Evolutionary conservation across 2,329 filamentous ascomycete species (phyloP).

Genomic region (Neonectria coccinea): DNA sequence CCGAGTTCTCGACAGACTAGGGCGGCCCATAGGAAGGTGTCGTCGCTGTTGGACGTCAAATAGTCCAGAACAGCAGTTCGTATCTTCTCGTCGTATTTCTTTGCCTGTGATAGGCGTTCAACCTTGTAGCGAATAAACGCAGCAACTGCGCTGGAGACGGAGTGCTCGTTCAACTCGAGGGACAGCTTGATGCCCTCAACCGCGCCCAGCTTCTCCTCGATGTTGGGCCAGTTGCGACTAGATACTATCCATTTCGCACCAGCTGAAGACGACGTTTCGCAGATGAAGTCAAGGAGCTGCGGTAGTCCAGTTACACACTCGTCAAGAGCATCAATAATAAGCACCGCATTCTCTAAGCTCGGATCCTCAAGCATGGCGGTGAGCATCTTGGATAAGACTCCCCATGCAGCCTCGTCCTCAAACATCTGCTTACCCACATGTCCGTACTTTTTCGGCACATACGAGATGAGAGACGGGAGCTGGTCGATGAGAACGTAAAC

Average conservation of each 20-base stretch:
- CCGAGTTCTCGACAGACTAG: slow-evolving; percentile 37
- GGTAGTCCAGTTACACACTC: slow-evolving; percentile 5
- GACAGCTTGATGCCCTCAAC: slow-evolving; percentile 44
- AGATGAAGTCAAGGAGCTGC: background rate
- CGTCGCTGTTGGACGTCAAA: slow-evolving; percentile 49
- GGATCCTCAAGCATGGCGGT: slow-evolving; percentile 1
- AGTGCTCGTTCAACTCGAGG: slow-evolving; percentile 54
- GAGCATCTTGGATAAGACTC: slow-evolving; percentile 4
- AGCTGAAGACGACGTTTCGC: background rate
- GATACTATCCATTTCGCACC: slow-evolving; percentile 57
- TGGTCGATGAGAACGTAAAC: slow-evolving; percentile 15
- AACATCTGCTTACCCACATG: background rate
- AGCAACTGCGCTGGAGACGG: slow-evolving; percentile 51
- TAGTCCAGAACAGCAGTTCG: slow-evolving; percentile 21
- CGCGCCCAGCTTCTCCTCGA: slow-evolving; percentile 46
- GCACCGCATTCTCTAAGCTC: background rate
- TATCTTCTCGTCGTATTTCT: slow-evolving; percentile 28
- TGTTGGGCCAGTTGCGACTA: slow-evolving; percentile 54
- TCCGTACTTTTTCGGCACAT: background rate
- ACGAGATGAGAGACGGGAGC: background rate
- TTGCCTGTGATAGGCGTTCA: slow-evolving; percentile 37
- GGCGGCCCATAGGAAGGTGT: slow-evolving; percentile 49
- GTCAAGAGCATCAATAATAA: slow-evolving; percentile 11
- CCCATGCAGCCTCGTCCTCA: background rate
- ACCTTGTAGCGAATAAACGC: slow-evolving; percentile 55